These are phyloP conservation scores for Glonium stellatum DNA, from an alignment of 495 filamentous ascomycete genomes.

Conservation along the genomic window DNA sequence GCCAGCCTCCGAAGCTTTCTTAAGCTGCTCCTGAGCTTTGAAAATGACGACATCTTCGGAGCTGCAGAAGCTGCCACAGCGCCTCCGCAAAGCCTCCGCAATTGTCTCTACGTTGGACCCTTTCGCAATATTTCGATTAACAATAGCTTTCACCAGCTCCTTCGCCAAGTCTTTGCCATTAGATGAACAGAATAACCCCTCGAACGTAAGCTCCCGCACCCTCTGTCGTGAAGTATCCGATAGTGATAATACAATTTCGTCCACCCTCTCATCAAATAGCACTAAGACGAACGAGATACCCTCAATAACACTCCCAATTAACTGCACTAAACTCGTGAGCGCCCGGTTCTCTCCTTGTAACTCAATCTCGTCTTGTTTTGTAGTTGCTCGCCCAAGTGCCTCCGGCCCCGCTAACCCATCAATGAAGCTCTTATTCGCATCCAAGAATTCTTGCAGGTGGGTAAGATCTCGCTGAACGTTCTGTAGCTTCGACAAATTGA, in stretches of 20 bases:
- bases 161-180: slow-evolving; percentile 88
- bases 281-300: slow-evolving; percentile 92
- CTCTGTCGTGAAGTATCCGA: slow-evolving; percentile 58
- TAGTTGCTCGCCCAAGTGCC: slow-evolving; percentile 59
- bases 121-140: slow-evolving; percentile 92
- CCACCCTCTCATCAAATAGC: slow-evolving; percentile 83
- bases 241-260: slow-evolving; percentile 80
- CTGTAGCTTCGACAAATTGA: slow-evolving; percentile 58
- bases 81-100: slow-evolving; percentile 79
- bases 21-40: slow-evolving; percentile 92
- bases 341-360: slow-evolving; percentile 91
- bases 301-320: slow-evolving; percentile 82
- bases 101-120: slow-evolving; percentile 96
- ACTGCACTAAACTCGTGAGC: slow-evolving; percentile 70
- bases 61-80: slow-evolving; percentile 94
- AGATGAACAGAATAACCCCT: slow-evolving; percentile 70
- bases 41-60: slow-evolving; percentile 95
- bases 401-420: slow-evolving; percentile 85
- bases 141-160: slow-evolving; percentile 93
- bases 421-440: slow-evolving; percentile 79
- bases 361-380: slow-evolving; percentile 80
- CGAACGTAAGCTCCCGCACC: slow-evolving; percentile 72
- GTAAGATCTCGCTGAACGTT: slow-evolving; percentile 73
- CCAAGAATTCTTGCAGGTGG: slow-evolving; percentile 70
- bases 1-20: slow-evolving; percentile 72